Percentiles rank a stretch among this genome's conserved stretches.
These are phyloP conservation scores for Cyclostephanos tholiformis DNA, from an alignment of 108 stramenopile genomes.

Conservation along the genomic window DNA sequence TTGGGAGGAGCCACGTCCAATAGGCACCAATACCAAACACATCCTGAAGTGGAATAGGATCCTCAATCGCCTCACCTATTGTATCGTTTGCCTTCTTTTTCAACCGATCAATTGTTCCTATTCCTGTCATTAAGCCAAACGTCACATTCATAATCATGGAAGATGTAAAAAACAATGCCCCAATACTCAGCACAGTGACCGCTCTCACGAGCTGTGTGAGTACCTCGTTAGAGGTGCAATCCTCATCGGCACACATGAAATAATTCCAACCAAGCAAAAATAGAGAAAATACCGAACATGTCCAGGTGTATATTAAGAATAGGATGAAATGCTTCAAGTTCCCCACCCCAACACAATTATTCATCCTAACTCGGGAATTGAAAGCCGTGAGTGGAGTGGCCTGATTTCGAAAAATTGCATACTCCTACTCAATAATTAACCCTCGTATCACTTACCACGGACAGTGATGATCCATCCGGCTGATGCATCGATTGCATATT, in stretches of 20 bases:
- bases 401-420: slow-evolving; percentile 27
- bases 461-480: slow-evolving; percentile 92
- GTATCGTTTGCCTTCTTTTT: slow-evolving; percentile 88
- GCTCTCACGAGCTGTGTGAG: slow-evolving; percentile 67
- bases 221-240: slow-evolving; percentile 62
- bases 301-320: slow-evolving; percentile 79
- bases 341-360: slow-evolving; percentile 92
- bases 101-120: slow-evolving; percentile 91
- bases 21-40: slow-evolving; percentile 84
- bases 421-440: not conserved
- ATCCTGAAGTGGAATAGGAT: slow-evolving; percentile 77
- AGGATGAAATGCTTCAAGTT: slow-evolving; percentile 88
- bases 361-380: slow-evolving; percentile 78
- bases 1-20: slow-evolving; percentile 76
- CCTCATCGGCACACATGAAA: slow-evolving; percentile 72
- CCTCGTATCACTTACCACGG: slow-evolving; percentile 76
- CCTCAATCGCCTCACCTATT: slow-evolving; percentile 72
- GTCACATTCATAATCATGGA: slow-evolving; percentile 90
- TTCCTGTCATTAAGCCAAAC: slow-evolving; percentile 90
- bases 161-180: slow-evolving; percentile 74
- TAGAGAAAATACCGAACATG: slow-evolving; percentile 67
- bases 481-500: slow-evolving; percentile 94
- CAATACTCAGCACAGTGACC: slow-evolving; percentile 67
- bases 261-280: slow-evolving; percentile 71
- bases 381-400: slow-evolving; percentile 59